Evolutionary conservation across 768 basidiomycete species (phyloP).

Genomic region (Auricularia sp.): DNA sequence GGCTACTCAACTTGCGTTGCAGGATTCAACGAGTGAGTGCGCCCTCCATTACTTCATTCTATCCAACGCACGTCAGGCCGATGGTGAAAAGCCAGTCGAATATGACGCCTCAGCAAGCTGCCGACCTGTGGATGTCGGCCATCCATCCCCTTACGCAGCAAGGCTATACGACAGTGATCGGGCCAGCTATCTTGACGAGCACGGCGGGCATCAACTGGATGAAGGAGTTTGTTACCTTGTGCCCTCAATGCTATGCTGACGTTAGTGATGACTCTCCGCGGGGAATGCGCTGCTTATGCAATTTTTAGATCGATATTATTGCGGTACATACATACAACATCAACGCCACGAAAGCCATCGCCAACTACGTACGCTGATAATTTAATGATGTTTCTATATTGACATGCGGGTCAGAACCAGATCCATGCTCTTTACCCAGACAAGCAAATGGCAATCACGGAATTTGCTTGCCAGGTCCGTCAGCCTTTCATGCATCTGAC

Average conservation of each 20-base stretch:
- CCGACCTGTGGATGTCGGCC: constrained; percentile 48
- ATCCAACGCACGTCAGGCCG: constrained; percentile 40
- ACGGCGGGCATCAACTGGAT: constrained; percentile 57
- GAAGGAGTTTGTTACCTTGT: constrained; percentile 42
- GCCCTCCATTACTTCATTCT: not conserved
- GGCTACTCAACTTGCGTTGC: constrained; percentile 45
- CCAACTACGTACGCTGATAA: constrained; percentile 28
- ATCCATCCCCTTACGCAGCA: constrained; percentile 44
- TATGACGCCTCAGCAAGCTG: constrained; percentile 41
- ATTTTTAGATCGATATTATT: constrained; percentile 40
- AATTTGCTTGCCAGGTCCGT: constrained; percentile 58
- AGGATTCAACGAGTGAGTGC: constrained; percentile 66
- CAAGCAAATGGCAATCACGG: constrained; percentile 49
- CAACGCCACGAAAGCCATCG: constrained; percentile 36
- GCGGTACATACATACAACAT: constrained; percentile 67
- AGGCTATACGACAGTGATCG: constrained; percentile 45
- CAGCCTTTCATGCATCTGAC: not conserved
- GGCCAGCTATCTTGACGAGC: constrained; percentile 60
- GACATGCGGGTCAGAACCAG: constrained; percentile 30
- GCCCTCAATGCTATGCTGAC: constrained; percentile 24
- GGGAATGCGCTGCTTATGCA: not conserved
- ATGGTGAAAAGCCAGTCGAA: constrained; percentile 55
- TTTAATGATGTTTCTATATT: not conserved
- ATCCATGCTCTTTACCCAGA: constrained; percentile 19
- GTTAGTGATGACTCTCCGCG: not conserved